Percentiles rank a stretch among this genome's conserved stretches.
Evolutionary conservation across 164 flowering plant species (phyloP).

Genomic region (Piper longum): DNA sequence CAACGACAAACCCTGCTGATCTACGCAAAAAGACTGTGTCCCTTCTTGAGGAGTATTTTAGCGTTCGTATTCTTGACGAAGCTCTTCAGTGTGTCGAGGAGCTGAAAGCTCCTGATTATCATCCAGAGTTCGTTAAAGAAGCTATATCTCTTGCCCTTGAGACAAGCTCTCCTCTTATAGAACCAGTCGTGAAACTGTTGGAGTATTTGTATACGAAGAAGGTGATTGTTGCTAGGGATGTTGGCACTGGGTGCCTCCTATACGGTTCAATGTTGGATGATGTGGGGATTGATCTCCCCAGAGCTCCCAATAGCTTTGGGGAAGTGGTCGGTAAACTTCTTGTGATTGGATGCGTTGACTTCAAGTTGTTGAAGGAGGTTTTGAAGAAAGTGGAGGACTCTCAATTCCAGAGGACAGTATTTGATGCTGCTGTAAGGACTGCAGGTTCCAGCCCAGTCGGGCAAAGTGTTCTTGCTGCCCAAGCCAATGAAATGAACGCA

Average conservation of each 20-base stretch:
- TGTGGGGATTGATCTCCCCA: constrained; percentile 73
- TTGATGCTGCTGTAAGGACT: constrained; percentile 29
- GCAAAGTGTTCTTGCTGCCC: constrained; percentile 35
- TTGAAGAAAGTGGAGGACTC: constrained; percentile 50
- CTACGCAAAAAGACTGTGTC: constrained; percentile 50
- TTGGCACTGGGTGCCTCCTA: constrained; percentile 50
- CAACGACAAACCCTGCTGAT: constrained; percentile 25
- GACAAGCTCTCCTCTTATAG: constrained; percentile 55
- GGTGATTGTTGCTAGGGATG: constrained; percentile 36
- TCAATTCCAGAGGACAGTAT: constrained; percentile 26
- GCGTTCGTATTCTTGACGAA: constrained; percentile 46
- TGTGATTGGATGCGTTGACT: constrained; percentile 38
- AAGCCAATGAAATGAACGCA: constrained; percentile 46
- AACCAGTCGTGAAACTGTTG: constrained; percentile 47
- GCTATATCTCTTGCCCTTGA: constrained; percentile 61
- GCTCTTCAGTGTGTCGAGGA: constrained; percentile 82
- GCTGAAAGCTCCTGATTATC: constrained; percentile 55
- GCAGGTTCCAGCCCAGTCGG: constrained; percentile 29
- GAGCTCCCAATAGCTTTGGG: constrained; percentile 74
- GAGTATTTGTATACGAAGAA: constrained; percentile 39
- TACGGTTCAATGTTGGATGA: constrained; percentile 64
- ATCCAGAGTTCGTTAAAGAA: constrained; percentile 70
- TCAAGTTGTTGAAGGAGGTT: constrained; percentile 46
- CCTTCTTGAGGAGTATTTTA: constrained; percentile 76
- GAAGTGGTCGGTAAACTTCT: constrained; percentile 51